Evolutionary conservation across 305 asterid genomes (phyloP).

Genomic region (Solanum chacoense): DNA sequence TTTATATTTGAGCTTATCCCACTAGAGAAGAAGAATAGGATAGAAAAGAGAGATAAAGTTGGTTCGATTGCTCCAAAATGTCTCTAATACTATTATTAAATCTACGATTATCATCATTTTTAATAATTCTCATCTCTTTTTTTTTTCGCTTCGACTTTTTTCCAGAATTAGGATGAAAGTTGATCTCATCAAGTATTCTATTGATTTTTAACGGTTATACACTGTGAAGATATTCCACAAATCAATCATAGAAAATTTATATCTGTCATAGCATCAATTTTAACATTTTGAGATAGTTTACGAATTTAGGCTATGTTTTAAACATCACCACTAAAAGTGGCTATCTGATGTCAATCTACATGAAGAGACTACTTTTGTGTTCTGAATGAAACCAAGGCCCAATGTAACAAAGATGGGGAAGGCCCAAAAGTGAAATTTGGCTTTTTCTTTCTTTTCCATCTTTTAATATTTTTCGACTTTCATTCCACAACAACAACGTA

Average conservation of each 20-base stretch:
- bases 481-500: not conserved
- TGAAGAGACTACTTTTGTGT: not conserved
- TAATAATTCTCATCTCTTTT: not conserved
- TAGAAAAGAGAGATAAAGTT: not conserved
- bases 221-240: not conserved
- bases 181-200: not conserved
- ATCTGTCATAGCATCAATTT: not conserved
- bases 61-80: accelerated
- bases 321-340: not conserved
- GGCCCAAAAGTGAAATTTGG: not conserved
- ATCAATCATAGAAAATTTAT: not conserved
- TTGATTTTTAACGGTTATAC: not conserved
- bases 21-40: not conserved
- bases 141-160: not conserved
- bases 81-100: not conserved
- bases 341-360: not conserved
- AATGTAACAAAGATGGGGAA: not conserved
- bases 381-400: not conserved
- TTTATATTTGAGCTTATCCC: too few relatives aligned
- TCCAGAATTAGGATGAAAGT: not conserved
- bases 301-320: not conserved
- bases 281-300: not conserved
- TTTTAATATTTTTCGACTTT: not conserved
- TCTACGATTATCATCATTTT: not conserved
- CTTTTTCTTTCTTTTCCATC: not conserved